Base-by-base conservation (phyloP, 2,329 filamentous ascomycete genomes). In the Colletotrichum plurivorum region DNA sequence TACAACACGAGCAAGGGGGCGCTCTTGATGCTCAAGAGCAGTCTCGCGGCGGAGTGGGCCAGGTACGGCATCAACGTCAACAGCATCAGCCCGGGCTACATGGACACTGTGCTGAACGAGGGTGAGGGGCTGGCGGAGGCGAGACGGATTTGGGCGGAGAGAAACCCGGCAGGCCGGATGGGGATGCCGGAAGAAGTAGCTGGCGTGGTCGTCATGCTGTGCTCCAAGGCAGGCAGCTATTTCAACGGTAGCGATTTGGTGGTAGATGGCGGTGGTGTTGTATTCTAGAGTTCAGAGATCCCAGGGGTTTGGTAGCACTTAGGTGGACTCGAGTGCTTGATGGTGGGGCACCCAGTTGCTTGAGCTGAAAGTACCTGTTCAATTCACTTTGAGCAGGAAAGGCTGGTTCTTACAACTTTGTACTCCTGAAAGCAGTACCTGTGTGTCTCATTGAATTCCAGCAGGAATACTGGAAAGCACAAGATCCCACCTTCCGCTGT, bases 1-100 rank as follows among this genome's bases (percentile, higher is more conserved):
- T 94, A 95, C 76, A 94, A 95, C 72, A 89, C 89, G 1, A 89
- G 86, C 71, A 95, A 95, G 77, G 88, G 90, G 0, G 91, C 88
- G 0, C 78, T 94, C 1, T 73, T 92, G 36, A 86, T 88, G 58
- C 77, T 94, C 72, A 90, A 88, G 57, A 88, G 85, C 71, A 90
- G 84, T 43, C 79, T 94, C 16, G 92, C 92, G 0, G 91, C 90
- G 0, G 93, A 95, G 78, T 94, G 92, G 92, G 90, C 90, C 1
- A 79, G 83, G 1, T 86, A 91, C 75, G 92, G 93, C 0, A 93
- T 95, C 69, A 80, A 90, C 3, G 89, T 92, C 5, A 94, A 95
- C 73, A 88, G 84, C 18, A 84, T 95, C 52, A 89, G 86, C 46
- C 93, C 93, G 0, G 92, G 92, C 0, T 94, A 94, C 73, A 93